Conservation (phyloP, 441 rosid species). For the Brassica hybrid region DNA sequence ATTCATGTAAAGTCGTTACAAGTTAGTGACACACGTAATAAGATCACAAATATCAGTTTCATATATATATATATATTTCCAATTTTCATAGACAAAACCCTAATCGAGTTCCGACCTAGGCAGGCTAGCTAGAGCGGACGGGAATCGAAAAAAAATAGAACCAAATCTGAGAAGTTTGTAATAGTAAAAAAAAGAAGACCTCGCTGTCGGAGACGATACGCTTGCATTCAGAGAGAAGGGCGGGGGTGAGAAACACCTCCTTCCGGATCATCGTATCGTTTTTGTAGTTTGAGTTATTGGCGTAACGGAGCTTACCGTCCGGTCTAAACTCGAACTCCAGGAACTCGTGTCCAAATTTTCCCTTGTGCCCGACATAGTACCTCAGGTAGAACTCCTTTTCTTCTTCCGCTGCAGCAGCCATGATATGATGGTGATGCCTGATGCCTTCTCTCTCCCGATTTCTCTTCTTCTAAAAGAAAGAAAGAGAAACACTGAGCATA, state of each 20-base stretch:
- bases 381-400: conserved; percentile 84
- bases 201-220: conserved; percentile 93
- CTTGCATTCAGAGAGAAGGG: conserved; percentile 87
- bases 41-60: background rate
- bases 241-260: conserved; percentile 92
- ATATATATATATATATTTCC: background rate
- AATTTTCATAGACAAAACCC: conserved; percentile 6
- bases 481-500: background rate
- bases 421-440: too few relatives aligned
- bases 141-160: background rate
- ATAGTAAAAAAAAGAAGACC: conserved; percentile 40
- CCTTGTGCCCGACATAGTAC: conserved; percentile 98
- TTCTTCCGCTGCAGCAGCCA: conserved; percentile 42
- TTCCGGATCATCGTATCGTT: conserved; percentile 98
- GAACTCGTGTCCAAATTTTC: conserved; percentile 97
- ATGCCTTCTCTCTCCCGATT: background rate
- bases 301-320: conserved; percentile 95
- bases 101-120: conserved; percentile 24
- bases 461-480: background rate
- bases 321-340: conserved; percentile 95
- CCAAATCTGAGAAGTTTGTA: background rate
- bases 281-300: conserved; percentile 97
- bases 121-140: background rate
- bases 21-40: background rate
- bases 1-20: background rate